Conservation (phyloP, 1,139 yeast genomes). For the Protomyces inundatus region DNA sequence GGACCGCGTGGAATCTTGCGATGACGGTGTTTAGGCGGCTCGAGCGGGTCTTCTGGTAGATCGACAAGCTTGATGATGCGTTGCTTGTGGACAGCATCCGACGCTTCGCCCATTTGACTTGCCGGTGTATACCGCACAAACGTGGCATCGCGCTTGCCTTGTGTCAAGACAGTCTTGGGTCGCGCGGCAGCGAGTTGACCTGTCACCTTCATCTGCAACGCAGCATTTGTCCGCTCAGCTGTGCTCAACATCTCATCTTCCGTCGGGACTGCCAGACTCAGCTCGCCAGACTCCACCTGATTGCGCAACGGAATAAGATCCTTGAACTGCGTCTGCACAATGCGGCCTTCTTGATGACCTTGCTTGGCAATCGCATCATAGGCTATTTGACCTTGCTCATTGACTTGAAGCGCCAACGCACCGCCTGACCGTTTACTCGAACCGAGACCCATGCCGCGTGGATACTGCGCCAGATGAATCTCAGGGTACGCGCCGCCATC, state of each 20-base stretch:
- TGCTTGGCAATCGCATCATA: constrained; percentile 40
- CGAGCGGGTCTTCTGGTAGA: constrained; percentile 71
- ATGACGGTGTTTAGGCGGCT: constrained; percentile 73
- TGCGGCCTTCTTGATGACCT: constrained; percentile 34
- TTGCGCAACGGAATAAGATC: constrained; percentile 50
- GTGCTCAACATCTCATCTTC: constrained; percentile 43
- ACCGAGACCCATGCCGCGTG: constrained; percentile 38
- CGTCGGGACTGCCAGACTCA: constrained; percentile 43
- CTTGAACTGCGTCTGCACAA: constrained; percentile 42
- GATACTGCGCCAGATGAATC: constrained; percentile 39
- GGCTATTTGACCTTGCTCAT: constrained; percentile 38
- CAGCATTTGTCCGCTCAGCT: constrained; percentile 47
- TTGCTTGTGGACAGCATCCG: constrained; percentile 36
- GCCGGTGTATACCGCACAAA: constrained; percentile 51
- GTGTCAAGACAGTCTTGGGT: constrained; percentile 37
- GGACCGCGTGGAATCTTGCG: constrained; percentile 59
- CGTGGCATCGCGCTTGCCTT: constrained; percentile 39
- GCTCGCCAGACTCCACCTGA: constrained; percentile 40
- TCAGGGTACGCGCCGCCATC: constrained; percentile 43
- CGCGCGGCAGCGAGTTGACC: constrained; percentile 39
- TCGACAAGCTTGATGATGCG: constrained; percentile 55
- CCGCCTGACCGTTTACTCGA: constrained; percentile 31
- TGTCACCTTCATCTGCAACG: constrained; percentile 47
- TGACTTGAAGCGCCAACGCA: constrained; percentile 38
- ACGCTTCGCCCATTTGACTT: constrained; percentile 39